Base-by-base conservation (phyloP, 176 grass and related monocot genomes). In the Avena sativa region DNA sequence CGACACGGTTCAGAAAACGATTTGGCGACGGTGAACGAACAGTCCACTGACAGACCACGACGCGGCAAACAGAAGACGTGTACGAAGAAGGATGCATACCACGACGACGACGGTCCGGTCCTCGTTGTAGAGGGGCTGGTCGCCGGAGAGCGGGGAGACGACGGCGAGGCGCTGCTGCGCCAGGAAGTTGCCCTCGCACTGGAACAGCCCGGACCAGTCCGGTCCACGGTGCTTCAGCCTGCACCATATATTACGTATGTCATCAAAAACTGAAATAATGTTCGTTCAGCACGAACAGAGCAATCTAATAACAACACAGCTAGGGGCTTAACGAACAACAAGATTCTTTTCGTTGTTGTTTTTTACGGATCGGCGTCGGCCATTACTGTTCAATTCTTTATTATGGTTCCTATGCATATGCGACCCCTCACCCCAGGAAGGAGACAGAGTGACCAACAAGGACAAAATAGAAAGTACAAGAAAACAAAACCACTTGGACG, bases 211-310 rank as follows among this genome's bases (percentile, higher is more conserved):
- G 7, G 92, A 94, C 97, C 97, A 99, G 81, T 99, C 97, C 0
- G 97, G 97, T 0, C 97, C 97, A 64, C 97, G 76, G 83, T 99
- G 97, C 91, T 90, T 94, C 83, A 96, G 84, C 87, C 97, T 99
- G 85, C 87, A 40, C 44, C 79, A 76, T 59, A 55, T 23, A 51
- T 72, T 2, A 61, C 48, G 46, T 47, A 8, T 11, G 79, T 67
- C 48, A 13, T 34, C 21, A 20, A 26, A 63, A 63, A n/a, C 69
- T 76, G 32, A 81, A 15, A 50, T 38, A 38, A 38, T 43, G 40
- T 43, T 43, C 64, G 68, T n/a, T 17, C 0, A 34, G 5, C 12
- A 25, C 64, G 9, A 12, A 16, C 13, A 64, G 57, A 56, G 34
- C 6, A 80, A 68, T 4, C 15, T 50, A 44, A 52, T 66, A 70